These are phyloP conservation scores for Sphaerosporella brunnea DNA, from an alignment of 495 filamentous ascomycete genomes.

Conservation along the genomic window DNA sequence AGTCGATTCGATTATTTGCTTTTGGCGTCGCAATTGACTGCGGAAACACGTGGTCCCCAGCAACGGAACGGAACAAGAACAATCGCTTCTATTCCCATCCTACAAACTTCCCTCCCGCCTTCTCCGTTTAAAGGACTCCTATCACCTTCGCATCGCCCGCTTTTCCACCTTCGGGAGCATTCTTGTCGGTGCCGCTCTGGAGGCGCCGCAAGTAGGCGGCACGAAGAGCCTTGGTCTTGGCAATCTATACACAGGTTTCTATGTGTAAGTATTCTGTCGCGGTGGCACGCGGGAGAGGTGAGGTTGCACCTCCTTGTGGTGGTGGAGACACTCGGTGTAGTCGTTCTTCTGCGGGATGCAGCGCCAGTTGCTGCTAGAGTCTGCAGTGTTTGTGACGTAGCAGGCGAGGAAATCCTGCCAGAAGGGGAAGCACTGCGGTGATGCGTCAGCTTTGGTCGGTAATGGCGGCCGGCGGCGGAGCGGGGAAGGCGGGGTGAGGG, in stretches of 20 bases:
- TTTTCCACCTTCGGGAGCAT: conserved; percentile 27
- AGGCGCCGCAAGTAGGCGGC: conserved; percentile 70
- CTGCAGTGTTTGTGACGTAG: conserved; percentile 65
- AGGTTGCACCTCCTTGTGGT: conserved; percentile 73
- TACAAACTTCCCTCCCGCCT: no score
- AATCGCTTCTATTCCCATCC: no score
- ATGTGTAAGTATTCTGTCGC: conserved; percentile 3
- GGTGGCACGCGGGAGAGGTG: neutral
- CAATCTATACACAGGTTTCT: conserved; percentile 37
- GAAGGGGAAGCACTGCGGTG: conserved; percentile 90
- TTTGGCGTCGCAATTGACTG: no score
- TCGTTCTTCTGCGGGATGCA: conserved; percentile 81
- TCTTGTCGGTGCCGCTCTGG: conserved; percentile 53
- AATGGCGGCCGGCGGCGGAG: neutral
- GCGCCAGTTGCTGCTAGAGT: conserved; percentile 71
- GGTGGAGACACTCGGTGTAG: conserved; percentile 96
- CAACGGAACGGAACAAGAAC: no score
- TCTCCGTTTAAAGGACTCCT: conserved; percentile 17
- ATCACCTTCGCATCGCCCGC: conserved; percentile 33
- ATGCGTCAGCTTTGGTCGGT: conserved; percentile 25
- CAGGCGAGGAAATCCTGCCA: conserved; percentile 89
- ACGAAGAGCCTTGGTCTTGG: conserved; percentile 62
- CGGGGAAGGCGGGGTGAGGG: no score
- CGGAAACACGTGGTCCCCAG: no score
- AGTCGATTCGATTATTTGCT: no score